Evolutionary conservation across 169 alveolate genomes (phyloP).

Genomic region (Eimeria sp.): DNA sequence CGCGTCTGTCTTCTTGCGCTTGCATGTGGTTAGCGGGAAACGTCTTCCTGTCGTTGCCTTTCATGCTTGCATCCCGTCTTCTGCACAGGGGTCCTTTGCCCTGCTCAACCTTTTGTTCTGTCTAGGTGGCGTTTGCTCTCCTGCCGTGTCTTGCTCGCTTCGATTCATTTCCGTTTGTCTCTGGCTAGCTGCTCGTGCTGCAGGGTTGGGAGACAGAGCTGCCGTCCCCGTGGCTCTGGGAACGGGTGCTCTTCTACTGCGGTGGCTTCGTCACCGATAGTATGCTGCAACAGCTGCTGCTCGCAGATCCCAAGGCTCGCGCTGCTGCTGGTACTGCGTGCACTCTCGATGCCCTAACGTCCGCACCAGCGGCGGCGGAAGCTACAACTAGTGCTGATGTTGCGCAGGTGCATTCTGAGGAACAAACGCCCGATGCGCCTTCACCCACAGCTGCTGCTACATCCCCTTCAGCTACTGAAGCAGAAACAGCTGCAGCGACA

Average conservation of each 20-base stretch:
- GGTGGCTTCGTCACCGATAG: slow-evolving; percentile 69
- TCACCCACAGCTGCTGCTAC: neutral
- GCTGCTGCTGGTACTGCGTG: slow-evolving; percentile 67
- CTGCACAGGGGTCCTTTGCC: neutral
- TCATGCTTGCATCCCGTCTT: neutral
- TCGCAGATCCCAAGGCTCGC: slow-evolving; percentile 50
- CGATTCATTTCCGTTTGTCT: neutral
- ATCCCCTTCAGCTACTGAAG: neutral
- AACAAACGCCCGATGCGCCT: neutral
- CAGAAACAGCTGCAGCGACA: neutral
- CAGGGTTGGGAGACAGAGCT: slow-evolving; percentile 77
- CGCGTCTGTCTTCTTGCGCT: neutral
- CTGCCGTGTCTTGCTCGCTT: neutral
- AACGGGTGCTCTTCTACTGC: slow-evolving; percentile 44
- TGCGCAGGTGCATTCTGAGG: neutral
- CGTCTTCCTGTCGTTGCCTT: slow-evolving; percentile 5
- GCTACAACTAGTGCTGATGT: neutral
- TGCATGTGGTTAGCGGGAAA: neutral
- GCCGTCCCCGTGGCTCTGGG: slow-evolving; percentile 83
- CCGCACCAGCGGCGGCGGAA: neutral
- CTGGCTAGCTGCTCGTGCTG: slow-evolving; percentile 11
- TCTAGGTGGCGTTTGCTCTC: neutral
- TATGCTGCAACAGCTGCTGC: slow-evolving; percentile 54
- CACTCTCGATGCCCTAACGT: slow-evolving; percentile 14
- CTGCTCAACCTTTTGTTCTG: neutral